phyloP scores from a whole-genome alignment of 1,139 yeast genomes.

The Suhomyces wounanorum region DNA sequence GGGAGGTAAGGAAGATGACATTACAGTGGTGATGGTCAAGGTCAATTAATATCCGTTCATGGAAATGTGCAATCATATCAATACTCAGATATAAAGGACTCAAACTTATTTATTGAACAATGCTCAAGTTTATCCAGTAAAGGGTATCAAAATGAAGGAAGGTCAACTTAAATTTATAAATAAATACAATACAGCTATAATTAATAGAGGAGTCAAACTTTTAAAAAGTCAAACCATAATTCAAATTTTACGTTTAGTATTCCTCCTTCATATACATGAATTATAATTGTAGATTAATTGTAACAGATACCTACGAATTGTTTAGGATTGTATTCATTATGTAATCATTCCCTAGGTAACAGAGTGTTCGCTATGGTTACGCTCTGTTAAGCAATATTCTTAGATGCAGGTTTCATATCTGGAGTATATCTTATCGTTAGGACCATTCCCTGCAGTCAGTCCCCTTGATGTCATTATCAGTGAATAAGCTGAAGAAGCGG shows the following conservation, averaged over 20 bases:
- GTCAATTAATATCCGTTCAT: conserved; percentile 36
- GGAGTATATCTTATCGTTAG: background rate
- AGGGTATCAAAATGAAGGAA: background rate
- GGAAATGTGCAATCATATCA: background rate
- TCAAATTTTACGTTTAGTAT: no score
- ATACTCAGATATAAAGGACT: background rate
- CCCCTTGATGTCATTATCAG: conserved; percentile 5
- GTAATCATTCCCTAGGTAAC: no score
- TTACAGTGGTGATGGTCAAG: conserved; percentile 74
- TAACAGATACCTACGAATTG: no score
- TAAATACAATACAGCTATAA: background rate
- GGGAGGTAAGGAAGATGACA: conserved; percentile 97
- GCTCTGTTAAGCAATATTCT: background rate
- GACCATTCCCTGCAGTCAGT: background rate
- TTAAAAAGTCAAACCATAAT: no score
- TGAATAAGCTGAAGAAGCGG: conserved; percentile 15
- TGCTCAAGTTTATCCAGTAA: no score
- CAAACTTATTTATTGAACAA: background rate
- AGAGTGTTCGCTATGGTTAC: background rate
- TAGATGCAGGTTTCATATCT: background rate
- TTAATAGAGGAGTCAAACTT: background rate
- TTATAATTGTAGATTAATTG: no score
- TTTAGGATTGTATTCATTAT: no score
- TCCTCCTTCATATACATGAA: no score
- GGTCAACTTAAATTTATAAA: background rate